A percentile compares a stretch with the other conserved stretches of the same genome.
phyloP scores from a whole-genome alignment of 129 eudicot species.

The Erigeron canadensis region DNA sequence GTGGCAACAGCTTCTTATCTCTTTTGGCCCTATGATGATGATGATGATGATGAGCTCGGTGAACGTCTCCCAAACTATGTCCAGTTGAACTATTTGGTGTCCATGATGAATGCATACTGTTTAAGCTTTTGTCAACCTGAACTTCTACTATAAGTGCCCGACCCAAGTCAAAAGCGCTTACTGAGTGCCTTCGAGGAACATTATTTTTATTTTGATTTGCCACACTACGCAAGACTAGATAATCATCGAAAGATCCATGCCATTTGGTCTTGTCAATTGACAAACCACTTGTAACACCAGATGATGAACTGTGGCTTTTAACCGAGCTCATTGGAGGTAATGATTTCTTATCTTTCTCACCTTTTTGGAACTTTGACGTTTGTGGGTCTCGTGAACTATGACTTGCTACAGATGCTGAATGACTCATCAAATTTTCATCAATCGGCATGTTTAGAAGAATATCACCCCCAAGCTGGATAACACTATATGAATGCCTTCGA shows the following conservation, averaged over 20 bases:
- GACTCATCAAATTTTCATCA: conserved; percentile 21
- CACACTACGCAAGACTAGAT: conserved; percentile 23
- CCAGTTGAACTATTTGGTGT: conserved; percentile 20
- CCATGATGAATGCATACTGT: conserved; percentile 1
- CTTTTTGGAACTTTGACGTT: conserved; percentile 3
- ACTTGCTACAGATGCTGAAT: background rate
- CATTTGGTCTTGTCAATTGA: conserved; percentile 23
- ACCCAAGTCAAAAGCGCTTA: conserved; percentile 30
- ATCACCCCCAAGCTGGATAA: conserved; percentile 32
- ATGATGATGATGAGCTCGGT: conserved; percentile 23
- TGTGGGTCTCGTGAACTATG: conserved; percentile 8
- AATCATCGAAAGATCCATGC: conserved; percentile 40
- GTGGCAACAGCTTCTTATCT: conserved; percentile 22
- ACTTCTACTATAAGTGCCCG: conserved; percentile 32
- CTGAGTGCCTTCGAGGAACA: conserved; percentile 36
- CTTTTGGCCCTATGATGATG: conserved; percentile 36
- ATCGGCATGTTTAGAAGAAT: conserved; percentile 34
- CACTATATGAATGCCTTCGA: conserved; percentile 43
- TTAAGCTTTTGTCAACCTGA: conserved; percentile 22
- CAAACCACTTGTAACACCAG: conserved; percentile 14
- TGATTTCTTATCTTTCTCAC: conserved; percentile 20
- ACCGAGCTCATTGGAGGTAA: conserved; percentile 30
- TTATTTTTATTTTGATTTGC: conserved; percentile 13
- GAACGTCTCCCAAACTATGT: conserved; percentile 26
- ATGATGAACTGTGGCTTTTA: conserved; percentile 14